These are phyloP conservation scores for Chalciporus pseudorubinellus DNA, from an alignment of 768 basidiomycete genomes.

Conservation along the genomic window DNA sequence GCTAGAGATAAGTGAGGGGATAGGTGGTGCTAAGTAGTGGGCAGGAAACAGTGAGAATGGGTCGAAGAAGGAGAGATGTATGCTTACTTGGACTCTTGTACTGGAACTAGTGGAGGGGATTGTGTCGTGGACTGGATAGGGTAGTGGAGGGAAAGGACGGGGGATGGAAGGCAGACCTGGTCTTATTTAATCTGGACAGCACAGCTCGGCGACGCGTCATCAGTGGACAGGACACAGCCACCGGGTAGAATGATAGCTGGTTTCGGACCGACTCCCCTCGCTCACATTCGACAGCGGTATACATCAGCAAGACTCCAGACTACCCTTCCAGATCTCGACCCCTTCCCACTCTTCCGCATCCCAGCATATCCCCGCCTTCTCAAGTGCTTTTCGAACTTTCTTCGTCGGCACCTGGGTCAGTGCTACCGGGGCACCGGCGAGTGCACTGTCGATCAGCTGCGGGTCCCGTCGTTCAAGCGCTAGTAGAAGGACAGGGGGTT, in stretches of 20 bases:
- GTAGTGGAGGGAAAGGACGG: not conserved
- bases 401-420: conserved; percentile 55
- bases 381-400: conserved; percentile 60
- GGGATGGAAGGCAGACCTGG: not conserved
- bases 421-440: conserved; percentile 59
- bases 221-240: not conserved
- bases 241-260: not conserved
- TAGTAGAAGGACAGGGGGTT: conserved; percentile 36
- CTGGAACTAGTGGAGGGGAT: too few species aligned
- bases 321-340: conserved; percentile 69
- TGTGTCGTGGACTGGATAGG: not conserved
- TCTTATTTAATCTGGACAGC: not conserved
- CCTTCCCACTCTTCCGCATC: conserved; percentile 71
- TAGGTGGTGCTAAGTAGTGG: not conserved
- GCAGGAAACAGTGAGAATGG: not conserved
- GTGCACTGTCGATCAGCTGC: conserved; percentile 52
- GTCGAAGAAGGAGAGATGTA: not conserved
- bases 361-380: conserved; percentile 60
- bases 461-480: conserved; percentile 79
- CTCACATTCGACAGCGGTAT: not conserved
- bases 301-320: not conserved
- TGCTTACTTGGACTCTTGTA: too few species aligned
- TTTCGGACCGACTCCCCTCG: not conserved
- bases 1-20: not conserved
- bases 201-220: not conserved